Percentiles rank a stretch among this genome's conserved stretches.
Conservation (phyloP, 306 rosid genomes). For the Trifolium fragiferum region DNA sequence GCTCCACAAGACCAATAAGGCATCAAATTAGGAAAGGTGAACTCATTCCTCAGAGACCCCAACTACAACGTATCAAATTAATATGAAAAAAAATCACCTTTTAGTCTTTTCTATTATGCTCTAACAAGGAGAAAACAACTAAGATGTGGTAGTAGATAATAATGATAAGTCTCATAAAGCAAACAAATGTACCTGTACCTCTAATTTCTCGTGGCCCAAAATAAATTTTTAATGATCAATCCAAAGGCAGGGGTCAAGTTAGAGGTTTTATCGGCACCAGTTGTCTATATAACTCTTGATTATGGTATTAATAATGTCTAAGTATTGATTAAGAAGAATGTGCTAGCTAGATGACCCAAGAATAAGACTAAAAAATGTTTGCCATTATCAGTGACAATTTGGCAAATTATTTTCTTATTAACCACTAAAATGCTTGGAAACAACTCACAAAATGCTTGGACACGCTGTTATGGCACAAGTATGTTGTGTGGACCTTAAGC, state of each 20-base stretch:
- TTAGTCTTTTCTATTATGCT: background rate
- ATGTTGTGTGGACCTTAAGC: slow-evolving; percentile 39
- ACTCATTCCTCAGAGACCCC: background rate
- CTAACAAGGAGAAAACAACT: background rate
- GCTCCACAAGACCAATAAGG: background rate
- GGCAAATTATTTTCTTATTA: slow-evolving; percentile 44
- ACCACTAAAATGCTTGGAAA: slow-evolving; percentile 33
- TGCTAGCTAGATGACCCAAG: slow-evolving; percentile 30
- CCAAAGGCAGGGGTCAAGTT: slow-evolving; percentile 33
- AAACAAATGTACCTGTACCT: background rate
- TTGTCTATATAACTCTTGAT: slow-evolving; percentile 30
- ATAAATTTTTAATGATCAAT: slow-evolving; percentile 16
- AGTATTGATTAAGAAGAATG: slow-evolving; percentile 41
- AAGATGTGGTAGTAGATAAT: background rate
- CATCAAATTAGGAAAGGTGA: background rate
- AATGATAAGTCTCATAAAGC: background rate
- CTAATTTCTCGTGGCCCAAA: background rate
- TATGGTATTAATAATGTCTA: slow-evolving; percentile 35
- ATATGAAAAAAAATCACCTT: background rate
- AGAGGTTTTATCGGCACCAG: slow-evolving; percentile 32
- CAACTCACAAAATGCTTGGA: slow-evolving; percentile 37
- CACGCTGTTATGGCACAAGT: slow-evolving; percentile 35
- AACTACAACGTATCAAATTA: background rate
- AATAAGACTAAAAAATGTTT: slow-evolving; percentile 38
- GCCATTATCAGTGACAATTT: slow-evolving; percentile 42